These are phyloP conservation scores for Artemisia tridentata DNA, from an alignment of 129 eudicot genomes.

Conservation along the genomic window DNA sequence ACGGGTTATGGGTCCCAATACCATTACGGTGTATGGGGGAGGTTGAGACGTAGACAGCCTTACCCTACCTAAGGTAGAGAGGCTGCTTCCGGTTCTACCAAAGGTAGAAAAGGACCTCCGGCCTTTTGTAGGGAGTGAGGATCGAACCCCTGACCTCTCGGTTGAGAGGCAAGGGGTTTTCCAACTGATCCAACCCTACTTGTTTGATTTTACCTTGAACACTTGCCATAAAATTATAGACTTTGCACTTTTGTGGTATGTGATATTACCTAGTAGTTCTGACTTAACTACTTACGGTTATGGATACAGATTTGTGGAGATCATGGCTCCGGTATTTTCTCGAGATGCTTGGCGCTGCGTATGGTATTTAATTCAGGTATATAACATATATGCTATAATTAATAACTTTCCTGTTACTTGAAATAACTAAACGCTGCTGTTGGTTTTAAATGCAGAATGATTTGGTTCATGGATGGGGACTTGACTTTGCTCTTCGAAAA, in stretches of 20 bases:
- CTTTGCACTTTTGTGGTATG: background rate
- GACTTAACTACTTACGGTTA: conserved; percentile 16
- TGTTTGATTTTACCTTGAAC: conserved; percentile 6
- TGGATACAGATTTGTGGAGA: conserved; percentile 76
- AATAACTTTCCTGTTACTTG: background rate
- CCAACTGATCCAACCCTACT: no score
- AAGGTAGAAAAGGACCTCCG: no score
- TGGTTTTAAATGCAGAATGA: conserved; percentile 63
- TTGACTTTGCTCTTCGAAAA: conserved; percentile 76
- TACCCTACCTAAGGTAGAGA: no score
- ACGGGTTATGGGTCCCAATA: no score
- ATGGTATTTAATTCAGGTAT: conserved; percentile 93
- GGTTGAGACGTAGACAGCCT: no score
- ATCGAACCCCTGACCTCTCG: no score
- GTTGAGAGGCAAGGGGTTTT: no score
- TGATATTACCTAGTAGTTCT: conserved; percentile 8
- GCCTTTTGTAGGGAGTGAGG: no score
- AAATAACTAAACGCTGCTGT: background rate
- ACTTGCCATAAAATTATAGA: background rate
- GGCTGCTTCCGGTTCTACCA: no score
- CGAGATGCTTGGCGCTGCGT: conserved; percentile 94
- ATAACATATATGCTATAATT: conserved; percentile 3
- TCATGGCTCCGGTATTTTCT: conserved; percentile 98
- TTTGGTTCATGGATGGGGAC: conserved; percentile 99
- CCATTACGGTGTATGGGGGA: no score